These are phyloP conservation scores for Komagataella populi DNA, from an alignment of 805 yeast species.

Conservation along the genomic window DNA sequence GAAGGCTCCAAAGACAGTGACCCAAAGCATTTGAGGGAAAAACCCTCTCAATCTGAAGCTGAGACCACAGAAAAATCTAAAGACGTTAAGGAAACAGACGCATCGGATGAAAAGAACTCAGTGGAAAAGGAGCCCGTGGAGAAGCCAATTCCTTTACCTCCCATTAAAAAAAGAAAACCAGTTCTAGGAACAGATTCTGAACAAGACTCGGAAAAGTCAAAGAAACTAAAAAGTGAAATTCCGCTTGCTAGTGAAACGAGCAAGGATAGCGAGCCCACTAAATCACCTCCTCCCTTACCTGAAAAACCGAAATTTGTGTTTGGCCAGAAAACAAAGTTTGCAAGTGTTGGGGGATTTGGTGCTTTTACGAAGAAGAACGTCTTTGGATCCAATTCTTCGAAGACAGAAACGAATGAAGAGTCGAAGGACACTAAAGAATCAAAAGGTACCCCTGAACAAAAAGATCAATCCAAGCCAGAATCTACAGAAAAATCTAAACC, in stretches of 20 bases:
- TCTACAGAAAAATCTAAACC: conserved; percentile 8
- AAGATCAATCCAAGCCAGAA: not conserved
- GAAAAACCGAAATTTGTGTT: conserved; percentile 35
- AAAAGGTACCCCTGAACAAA: not conserved
- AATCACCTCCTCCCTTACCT: not conserved
- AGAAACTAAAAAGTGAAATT: not conserved
- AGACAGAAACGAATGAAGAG: conserved; percentile 5
- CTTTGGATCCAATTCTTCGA: conserved; percentile 17
- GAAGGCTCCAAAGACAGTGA: conserved; percentile 6
- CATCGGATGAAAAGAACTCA: conserved; percentile 1
- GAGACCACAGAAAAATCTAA: conserved; percentile 5
- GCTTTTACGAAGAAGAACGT: conserved; percentile 17
- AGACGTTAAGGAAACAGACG: conserved; percentile 5
- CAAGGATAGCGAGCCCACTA: not conserved
- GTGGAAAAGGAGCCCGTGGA: conserved; percentile 3
- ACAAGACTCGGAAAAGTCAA: not conserved
- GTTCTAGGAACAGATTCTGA: not conserved
- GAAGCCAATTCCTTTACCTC: not conserved
- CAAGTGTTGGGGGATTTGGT: conserved; percentile 25
- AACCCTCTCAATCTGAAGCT: conserved; percentile 1
- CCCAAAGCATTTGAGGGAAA: conserved; percentile 1
- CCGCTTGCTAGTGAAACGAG: not conserved
- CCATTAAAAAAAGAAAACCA: not conserved
- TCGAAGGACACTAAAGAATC: not conserved
- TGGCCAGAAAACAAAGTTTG: conserved; percentile 40